Percentiles rank a stretch among this genome's conserved stretches.
Conservation (phyloP, 2,329 filamentous ascomycete genomes). For the Acrocalymma vagum region DNA sequence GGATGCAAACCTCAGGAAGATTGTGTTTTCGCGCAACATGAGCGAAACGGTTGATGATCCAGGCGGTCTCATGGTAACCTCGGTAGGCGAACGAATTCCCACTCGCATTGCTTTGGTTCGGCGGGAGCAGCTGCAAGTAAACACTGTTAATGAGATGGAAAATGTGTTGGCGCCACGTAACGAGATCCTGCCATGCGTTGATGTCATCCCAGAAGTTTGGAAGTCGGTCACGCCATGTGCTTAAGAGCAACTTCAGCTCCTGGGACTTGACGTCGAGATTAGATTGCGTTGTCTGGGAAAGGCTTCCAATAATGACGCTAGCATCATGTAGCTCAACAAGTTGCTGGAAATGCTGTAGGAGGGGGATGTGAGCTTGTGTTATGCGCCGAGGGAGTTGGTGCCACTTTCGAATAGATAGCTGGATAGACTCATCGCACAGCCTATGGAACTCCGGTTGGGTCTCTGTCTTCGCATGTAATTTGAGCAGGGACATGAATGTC, state of each 20-base stretch:
- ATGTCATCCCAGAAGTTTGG: constrained; percentile 99
- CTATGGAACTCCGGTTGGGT: constrained; percentile 81
- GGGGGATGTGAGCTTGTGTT: constrained; percentile 92
- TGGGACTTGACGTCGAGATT: constrained; percentile 95
- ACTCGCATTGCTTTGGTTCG: constrained; percentile 76
- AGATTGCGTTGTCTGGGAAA: constrained; percentile 80
- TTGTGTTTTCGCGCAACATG: constrained; percentile 98
- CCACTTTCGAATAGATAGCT: constrained; percentile 97
- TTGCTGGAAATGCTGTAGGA: constrained; percentile 97
- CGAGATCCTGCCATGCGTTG: constrained; percentile 97
- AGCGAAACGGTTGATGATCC: constrained; percentile 99
- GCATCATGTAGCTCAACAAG: constrained; percentile 97
- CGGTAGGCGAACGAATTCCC: constrained; percentile 96
- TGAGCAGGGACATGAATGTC: constrained; percentile 95
- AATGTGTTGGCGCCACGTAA: constrained; percentile 99
- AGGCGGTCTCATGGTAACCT: constrained; percentile 97
- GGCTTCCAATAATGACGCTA: constrained; percentile 92
- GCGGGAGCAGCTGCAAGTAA: constrained; percentile 85
- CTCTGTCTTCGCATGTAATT: constrained; percentile 91
- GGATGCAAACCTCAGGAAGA: constrained; percentile 96
- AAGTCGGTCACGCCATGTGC: constrained; percentile 92
- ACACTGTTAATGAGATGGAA: constrained; percentile 97
- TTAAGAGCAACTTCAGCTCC: constrained; percentile 91
- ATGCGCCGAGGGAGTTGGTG: constrained; percentile 94
- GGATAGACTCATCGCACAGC: constrained; percentile 95